These are phyloP conservation scores for Aspergillus clavatus DNA, from an alignment of 2,329 filamentous ascomycete species.

Conservation along the genomic window DNA sequence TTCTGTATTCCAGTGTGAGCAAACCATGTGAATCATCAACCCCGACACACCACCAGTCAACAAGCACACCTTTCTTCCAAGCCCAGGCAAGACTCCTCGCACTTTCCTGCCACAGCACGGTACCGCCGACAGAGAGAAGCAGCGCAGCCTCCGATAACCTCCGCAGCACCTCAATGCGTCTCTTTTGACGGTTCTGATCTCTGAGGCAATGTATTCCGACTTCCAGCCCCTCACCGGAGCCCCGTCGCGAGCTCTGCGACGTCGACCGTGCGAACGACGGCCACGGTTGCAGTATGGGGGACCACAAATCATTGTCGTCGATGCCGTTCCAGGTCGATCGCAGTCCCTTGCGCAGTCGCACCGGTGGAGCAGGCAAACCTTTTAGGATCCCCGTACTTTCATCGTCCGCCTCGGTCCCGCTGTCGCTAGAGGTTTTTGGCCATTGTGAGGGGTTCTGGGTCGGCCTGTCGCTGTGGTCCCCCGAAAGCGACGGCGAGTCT, in stretches of 20 bases:
- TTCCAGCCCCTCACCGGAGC: conserved; percentile 28
- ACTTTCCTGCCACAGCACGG: conserved; percentile 35
- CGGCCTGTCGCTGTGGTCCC: conserved; percentile 30
- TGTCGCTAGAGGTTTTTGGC: conserved; percentile 69
- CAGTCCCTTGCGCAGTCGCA: conserved; percentile 72
- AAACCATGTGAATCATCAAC: not conserved
- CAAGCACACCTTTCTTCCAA: conserved; percentile 38
- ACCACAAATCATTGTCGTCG: conserved; percentile 27
- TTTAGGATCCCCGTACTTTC: conserved; percentile 73
- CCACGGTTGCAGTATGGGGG: conserved; percentile 29
- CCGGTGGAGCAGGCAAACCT: conserved; percentile 74
- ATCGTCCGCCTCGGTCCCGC: conserved; percentile 91
- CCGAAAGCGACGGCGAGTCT: conserved; percentile 45
- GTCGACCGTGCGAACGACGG: conserved; percentile 28
- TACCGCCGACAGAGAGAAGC: conserved; percentile 48
- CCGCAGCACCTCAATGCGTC: conserved; percentile 40
- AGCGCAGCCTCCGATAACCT: conserved; percentile 52
- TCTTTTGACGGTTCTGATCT: conserved; percentile 27
- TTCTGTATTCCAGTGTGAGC: conserved; percentile 22
- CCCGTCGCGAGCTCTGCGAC: conserved; percentile 25
- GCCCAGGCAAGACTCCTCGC: conserved; percentile 28
- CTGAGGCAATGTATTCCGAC: conserved; percentile 19
- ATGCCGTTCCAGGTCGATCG: conserved; percentile 35
- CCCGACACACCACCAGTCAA: conserved; percentile 10
- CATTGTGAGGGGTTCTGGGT: conserved; percentile 40